Conservation (phyloP, 2,329 filamentous ascomycete genomes). For the Coniochaeta prunicola region DNA sequence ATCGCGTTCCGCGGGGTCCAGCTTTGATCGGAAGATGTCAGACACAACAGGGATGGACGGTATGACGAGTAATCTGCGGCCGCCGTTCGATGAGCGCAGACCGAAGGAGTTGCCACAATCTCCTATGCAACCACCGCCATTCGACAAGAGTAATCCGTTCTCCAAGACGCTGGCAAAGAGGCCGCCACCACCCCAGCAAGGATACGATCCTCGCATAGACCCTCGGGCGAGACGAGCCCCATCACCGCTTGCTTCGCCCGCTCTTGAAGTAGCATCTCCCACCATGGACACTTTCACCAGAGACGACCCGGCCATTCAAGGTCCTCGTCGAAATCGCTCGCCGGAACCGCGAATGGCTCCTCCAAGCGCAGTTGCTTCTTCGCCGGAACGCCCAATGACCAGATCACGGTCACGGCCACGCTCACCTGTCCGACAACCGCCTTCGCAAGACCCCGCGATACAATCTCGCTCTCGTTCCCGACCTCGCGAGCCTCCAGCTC, state of each 20-base stretch:
- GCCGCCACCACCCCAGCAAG: conserved; percentile 14
- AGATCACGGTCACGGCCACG: neutral
- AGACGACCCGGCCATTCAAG: conserved; percentile 3
- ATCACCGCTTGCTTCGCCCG: conserved; percentile 18
- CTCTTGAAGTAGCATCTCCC: conserved; percentile 1
- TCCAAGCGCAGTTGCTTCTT: neutral
- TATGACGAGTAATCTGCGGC: conserved; percentile 49
- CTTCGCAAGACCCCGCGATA: conserved; percentile 3
- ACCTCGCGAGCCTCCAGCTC: neutral
- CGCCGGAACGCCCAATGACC: neutral
- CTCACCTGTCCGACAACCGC: neutral
- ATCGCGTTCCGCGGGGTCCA: conserved; percentile 30
- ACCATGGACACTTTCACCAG: neutral
- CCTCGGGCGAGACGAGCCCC: conserved; percentile 15
- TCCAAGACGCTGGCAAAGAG: conserved; percentile 14
- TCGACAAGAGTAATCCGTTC: conserved; percentile 9
- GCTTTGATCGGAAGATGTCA: conserved; percentile 30
- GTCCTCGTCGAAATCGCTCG: neutral
- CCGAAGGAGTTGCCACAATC: conserved; percentile 12
- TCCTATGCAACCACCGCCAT: neutral
- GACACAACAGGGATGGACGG: conserved; percentile 40
- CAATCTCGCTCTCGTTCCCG: conserved; percentile 2
- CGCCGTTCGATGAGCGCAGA: conserved; percentile 36
- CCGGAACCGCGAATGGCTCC: neutral
- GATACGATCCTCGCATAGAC: conserved; percentile 28